A percentile compares a stretch with the other conserved stretches of the same genome.
Conservation (phyloP, 83 land plant genomes). For the Isoetes engelmannii region DNA sequence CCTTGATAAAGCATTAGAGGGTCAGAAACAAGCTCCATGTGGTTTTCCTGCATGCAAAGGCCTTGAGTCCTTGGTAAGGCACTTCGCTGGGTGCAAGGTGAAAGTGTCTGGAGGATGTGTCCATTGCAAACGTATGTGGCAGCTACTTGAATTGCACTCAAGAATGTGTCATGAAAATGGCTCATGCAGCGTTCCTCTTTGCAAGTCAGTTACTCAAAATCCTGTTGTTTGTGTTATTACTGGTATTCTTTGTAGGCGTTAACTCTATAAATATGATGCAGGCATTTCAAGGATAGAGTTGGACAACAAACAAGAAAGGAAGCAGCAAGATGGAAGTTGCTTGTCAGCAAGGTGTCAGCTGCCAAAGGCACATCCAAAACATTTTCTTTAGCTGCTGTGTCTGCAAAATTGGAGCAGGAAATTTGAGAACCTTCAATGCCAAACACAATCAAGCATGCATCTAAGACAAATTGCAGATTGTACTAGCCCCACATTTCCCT, state of each 20-base stretch:
- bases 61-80: constrained; percentile 69
- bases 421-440: neutral
- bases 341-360: constrained; percentile 60
- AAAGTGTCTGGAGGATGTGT: constrained; percentile 81
- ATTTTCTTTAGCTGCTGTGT: constrained; percentile 37
- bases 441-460: too few species aligned
- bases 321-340: constrained; percentile 66
- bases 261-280: constrained; percentile 8
- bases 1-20: constrained; percentile 58
- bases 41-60: constrained; percentile 78
- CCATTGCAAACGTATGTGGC: constrained; percentile 96
- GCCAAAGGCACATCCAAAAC: constrained; percentile 31
- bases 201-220: constrained; percentile 47
- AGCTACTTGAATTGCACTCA: constrained; percentile 86
- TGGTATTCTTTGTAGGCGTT: neutral
- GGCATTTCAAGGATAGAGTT: constrained; percentile 77
- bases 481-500: too few species aligned
- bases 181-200: constrained; percentile 80
- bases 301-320: constrained; percentile 67
- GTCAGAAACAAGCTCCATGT: constrained; percentile 40
- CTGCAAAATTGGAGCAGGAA: constrained; percentile 29
- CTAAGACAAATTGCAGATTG: too few species aligned
- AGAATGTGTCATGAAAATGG: constrained; percentile 58
- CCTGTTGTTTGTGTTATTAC: neutral
- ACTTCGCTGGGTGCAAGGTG: constrained; percentile 62